phyloP scores from a whole-genome alignment of 495 filamentous ascomycete species.

The Amorphotheca resinae region DNA sequence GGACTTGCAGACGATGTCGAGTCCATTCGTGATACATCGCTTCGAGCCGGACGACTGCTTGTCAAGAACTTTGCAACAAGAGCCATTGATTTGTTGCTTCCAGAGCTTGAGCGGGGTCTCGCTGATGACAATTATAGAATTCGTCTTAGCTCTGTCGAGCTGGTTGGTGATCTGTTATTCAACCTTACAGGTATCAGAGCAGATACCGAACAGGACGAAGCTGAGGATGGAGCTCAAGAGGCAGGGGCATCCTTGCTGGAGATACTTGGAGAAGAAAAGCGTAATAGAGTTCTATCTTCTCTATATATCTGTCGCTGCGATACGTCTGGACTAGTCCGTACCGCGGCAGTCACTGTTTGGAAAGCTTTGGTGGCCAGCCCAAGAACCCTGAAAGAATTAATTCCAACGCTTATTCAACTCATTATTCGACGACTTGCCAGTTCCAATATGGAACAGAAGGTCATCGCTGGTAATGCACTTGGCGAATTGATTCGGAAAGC shows the following conservation, averaged over 20 bases:
- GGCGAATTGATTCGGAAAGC: conserved; percentile 95
- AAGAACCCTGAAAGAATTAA: conserved; percentile 83
- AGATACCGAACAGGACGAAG: conserved; percentile 68
- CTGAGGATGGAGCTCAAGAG: conserved; percentile 66
- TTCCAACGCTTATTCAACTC: conserved; percentile 85
- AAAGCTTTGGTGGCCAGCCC: conserved; percentile 92
- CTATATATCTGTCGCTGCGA: conserved; percentile 97
- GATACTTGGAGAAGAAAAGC: conserved; percentile 85
- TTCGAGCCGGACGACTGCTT: conserved; percentile 81
- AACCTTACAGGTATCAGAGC: conserved; percentile 92
- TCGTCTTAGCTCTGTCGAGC: conserved; percentile 89
- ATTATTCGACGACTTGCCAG: conserved; percentile 90
- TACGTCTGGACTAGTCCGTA: conserved; percentile 83
- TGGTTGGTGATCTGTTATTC: conserved; percentile 94
- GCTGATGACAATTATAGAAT: conserved; percentile 95
- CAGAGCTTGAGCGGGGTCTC: conserved; percentile 88
- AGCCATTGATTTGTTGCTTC: conserved; percentile 84
- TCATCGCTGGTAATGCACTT: conserved; percentile 92
- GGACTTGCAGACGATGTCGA: conserved; percentile 94
- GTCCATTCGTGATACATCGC: conserved; percentile 84
- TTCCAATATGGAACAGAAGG: conserved; percentile 95
- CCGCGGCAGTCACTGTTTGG: conserved; percentile 87
- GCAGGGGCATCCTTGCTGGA: conserved; percentile 85
- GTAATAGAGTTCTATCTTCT: conserved; percentile 88
- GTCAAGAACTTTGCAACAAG: conserved; percentile 97